phyloP scores from a whole-genome alignment of 805 yeast species.

The Cyberlindnera euphorbiae region DNA sequence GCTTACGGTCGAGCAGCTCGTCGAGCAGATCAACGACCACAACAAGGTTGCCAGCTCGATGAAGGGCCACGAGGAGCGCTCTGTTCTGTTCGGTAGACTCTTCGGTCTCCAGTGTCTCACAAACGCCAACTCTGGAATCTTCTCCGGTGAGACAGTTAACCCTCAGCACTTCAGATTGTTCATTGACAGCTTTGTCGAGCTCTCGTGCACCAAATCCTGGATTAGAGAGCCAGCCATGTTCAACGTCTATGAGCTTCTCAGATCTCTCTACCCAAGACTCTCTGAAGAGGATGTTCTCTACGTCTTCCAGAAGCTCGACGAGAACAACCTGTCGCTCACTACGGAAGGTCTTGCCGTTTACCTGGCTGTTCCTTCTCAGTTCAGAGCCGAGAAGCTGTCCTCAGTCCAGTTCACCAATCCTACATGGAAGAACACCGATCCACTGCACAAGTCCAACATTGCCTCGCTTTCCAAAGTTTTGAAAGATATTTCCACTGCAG shows the following conservation, averaged over 20 bases:
- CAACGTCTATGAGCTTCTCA: slow-evolving; percentile 58
- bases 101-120: slow-evolving; percentile 76
- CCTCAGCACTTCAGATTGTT: slow-evolving; percentile 34
- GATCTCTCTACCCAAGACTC: slow-evolving; percentile 23
- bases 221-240: slow-evolving; percentile 75
- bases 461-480: slow-evolving; percentile 55
- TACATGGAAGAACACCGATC: slow-evolving; percentile 69
- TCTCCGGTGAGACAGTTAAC: neutral
- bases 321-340: slow-evolving; percentile 53
- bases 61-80: slow-evolving; percentile 82
- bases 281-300: slow-evolving; percentile 18
- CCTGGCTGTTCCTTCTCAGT: slow-evolving; percentile 41
- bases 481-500: slow-evolving; percentile 45
- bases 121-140: slow-evolving; percentile 36
- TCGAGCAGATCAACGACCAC: slow-evolving; percentile 31
- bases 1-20: slow-evolving; percentile 35
- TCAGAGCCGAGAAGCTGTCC: slow-evolving; percentile 11
- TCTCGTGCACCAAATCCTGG: slow-evolving; percentile 74
- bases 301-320: slow-evolving; percentile 42
- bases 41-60: slow-evolving; percentile 36
- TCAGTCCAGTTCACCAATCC: slow-evolving; percentile 16
- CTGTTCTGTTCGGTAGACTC: slow-evolving; percentile 72
- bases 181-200: slow-evolving; percentile 43
- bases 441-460: slow-evolving; percentile 68
- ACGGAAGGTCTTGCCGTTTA: slow-evolving; percentile 79